Conservation (phyloP, 352 stramenopile species). For the Pythium sukuiense region DNA sequence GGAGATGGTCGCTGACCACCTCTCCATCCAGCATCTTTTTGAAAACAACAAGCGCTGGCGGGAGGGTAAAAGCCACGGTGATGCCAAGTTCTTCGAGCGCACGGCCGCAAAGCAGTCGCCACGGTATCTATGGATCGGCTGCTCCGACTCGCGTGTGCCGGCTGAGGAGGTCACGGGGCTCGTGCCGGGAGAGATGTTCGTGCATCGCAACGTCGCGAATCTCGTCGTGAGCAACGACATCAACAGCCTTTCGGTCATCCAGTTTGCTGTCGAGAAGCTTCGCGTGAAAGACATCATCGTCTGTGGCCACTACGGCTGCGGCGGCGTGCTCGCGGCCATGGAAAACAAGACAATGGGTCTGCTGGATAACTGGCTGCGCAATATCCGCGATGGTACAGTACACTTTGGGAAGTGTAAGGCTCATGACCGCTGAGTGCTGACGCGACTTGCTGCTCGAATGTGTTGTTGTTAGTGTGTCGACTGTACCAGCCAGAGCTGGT, state of each 20-base stretch:
- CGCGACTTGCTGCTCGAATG: background rate
- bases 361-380: slow-evolving; percentile 93
- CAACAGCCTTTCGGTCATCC: slow-evolving; percentile 38
- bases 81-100: slow-evolving; percentile 50
- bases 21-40: slow-evolving; percentile 45
- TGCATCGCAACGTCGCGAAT: slow-evolving; percentile 80
- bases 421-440: background rate
- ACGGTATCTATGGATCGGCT: slow-evolving; percentile 80
- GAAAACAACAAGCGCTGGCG: slow-evolving; percentile 55
- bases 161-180: slow-evolving; percentile 70
- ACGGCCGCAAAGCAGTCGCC: slow-evolving; percentile 57
- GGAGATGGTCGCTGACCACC: slow-evolving; percentile 33
- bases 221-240: slow-evolving; percentile 45
- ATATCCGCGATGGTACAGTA: slow-evolving; percentile 81
- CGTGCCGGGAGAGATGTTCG: slow-evolving; percentile 69
- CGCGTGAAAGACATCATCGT: slow-evolving; percentile 89
- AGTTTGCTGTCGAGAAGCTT: slow-evolving; percentile 76
- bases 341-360: slow-evolving; percentile 78
- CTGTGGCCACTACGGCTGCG: slow-evolving; percentile 88
- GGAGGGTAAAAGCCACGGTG: slow-evolving; percentile 37
- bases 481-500: slow-evolving; percentile 88
- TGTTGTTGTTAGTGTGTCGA: slow-evolving; percentile 74
- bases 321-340: slow-evolving; percentile 74
- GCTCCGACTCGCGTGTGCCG: slow-evolving; percentile 70
- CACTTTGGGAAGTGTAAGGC: background rate